These are phyloP conservation scores for Perkinsus olseni DNA, from an alignment of 169 alveolate genomes.

Conservation along the genomic window DNA sequence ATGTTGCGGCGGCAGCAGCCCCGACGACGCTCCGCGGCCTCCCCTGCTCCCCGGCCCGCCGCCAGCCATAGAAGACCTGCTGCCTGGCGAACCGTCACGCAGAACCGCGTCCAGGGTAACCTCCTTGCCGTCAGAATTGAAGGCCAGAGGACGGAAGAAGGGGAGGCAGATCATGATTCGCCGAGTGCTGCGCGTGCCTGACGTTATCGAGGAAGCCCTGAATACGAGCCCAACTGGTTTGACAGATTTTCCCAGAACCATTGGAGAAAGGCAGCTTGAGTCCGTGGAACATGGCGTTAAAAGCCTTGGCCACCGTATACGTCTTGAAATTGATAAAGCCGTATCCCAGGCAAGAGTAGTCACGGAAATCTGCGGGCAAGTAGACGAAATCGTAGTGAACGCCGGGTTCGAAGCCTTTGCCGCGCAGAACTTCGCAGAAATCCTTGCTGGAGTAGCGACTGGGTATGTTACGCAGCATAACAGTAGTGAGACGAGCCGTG, in stretches of 20 bases:
- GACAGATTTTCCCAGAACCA: background rate
- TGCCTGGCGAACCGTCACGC: background rate
- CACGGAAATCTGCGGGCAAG: background rate
- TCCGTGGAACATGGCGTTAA: background rate
- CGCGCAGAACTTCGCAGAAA: background rate
- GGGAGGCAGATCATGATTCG: background rate
- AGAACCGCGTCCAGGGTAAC: background rate
- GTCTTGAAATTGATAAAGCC: background rate
- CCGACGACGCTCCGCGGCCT: no score
- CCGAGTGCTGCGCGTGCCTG: background rate
- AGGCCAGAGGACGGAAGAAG: background rate
- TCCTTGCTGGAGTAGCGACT: background rate
- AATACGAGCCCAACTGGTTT: background rate
- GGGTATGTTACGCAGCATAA: background rate
- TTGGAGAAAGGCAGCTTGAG: background rate
- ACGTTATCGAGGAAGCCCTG: background rate
- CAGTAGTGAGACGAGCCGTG: background rate
- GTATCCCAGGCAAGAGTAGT: background rate
- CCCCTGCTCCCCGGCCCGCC: no score
- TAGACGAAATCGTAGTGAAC: background rate
- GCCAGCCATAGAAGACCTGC: no score
- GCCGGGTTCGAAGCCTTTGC: background rate
- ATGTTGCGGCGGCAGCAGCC: no score
- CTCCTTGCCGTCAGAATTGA: background rate
- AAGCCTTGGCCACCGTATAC: background rate